Base-by-base conservation (phyloP, 2,329 filamentous ascomycete genomes). In the Colletotrichum graminicola region DNA sequence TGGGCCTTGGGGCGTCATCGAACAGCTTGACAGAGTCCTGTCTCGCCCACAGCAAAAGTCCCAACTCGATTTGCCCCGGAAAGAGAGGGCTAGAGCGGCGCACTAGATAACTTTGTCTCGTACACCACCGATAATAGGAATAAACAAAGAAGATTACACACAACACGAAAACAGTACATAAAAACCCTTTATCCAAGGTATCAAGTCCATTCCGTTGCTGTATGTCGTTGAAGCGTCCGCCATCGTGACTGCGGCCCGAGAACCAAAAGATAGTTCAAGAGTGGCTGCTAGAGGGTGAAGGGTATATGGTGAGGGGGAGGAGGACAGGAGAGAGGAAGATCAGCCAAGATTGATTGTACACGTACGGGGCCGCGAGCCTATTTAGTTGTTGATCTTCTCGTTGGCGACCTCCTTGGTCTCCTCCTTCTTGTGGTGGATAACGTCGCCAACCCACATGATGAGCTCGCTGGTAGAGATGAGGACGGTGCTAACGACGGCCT, bases 401-500 rank as follows among this genome's bases (percentile, higher is more conserved):
- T 86, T 86, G 69, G 83, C 79, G 23, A 82, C 79, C 67, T 89
- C 85, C 80, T 90, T 88, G 54, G 84, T 84, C 76, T 92, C 86
- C 34, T 86, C 83, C 83, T 92, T 93, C 84, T 91, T 90, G 75
- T 84, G 81, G 71, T 86, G 84, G 60, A 94, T 78, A 75, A 89
- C 86, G 64, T 83, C 83, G 78, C 87, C 87, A 74, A 92, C 77
- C 86, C 88, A 92, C 65, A 82, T 83, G 64, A 93, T 80, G 1
- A 89, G 87, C 80, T 94, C 91, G 74, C 86, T 87, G 60, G 89
- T 89, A 61, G 94, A 84, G 60, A 93, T 86, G 60, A 94, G 83
- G 32, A 88, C 87, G 18, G 92, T 93, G 62, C 88, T 88, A 74
- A 94, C 84, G 18, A 89, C 82, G 14, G 93, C 93, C 85, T 93